These are phyloP conservation scores for Cercospora citrullina DNA, from an alignment of 2,329 filamentous ascomycete species.

Conservation along the genomic window DNA sequence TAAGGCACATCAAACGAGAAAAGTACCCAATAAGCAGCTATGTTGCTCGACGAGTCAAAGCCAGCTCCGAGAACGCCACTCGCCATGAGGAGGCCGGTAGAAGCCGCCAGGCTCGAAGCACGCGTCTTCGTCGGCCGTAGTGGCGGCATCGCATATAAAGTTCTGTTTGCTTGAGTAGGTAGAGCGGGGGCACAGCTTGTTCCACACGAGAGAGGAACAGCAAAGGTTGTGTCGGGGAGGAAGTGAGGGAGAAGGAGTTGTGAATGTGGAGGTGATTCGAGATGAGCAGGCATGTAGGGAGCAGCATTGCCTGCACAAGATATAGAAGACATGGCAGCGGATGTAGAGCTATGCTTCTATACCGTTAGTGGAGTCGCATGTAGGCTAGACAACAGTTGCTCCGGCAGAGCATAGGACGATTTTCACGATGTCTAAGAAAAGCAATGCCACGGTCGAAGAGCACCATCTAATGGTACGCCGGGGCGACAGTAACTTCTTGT, in stretches of 20 bases:
- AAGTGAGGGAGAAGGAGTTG: background rate
- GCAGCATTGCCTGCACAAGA: slow-evolving; percentile 1
- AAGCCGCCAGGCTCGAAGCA: slow-evolving; percentile 18
- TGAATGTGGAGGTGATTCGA: slow-evolving; percentile 7
- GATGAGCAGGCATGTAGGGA: slow-evolving; percentile 11
- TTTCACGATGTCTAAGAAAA: background rate
- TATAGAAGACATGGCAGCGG: slow-evolving; percentile 3
- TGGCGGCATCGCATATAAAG: slow-evolving; percentile 18
- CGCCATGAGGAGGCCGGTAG: slow-evolving; percentile 22
- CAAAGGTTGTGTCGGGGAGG: background rate
- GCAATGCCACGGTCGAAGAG: background rate
- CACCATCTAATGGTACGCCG: background rate
- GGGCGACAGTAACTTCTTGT: background rate
- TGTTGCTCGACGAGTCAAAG: slow-evolving; percentile 17
- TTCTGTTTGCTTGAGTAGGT: background rate
- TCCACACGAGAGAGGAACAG: background rate
- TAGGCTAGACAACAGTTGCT: slow-evolving; percentile 23
- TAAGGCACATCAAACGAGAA: background rate
- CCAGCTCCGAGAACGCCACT: slow-evolving; percentile 19
- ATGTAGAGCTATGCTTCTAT: background rate
- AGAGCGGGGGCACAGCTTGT: background rate
- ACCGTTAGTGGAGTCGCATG: slow-evolving; percentile 4
- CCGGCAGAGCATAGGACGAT: background rate
- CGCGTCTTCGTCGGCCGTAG: slow-evolving; percentile 16
- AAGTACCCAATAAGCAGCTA: slow-evolving; percentile 19